Evolutionary conservation across 2,329 filamentous ascomycete genomes (phyloP).

Genomic region (Botryotinia narcissicola): DNA sequence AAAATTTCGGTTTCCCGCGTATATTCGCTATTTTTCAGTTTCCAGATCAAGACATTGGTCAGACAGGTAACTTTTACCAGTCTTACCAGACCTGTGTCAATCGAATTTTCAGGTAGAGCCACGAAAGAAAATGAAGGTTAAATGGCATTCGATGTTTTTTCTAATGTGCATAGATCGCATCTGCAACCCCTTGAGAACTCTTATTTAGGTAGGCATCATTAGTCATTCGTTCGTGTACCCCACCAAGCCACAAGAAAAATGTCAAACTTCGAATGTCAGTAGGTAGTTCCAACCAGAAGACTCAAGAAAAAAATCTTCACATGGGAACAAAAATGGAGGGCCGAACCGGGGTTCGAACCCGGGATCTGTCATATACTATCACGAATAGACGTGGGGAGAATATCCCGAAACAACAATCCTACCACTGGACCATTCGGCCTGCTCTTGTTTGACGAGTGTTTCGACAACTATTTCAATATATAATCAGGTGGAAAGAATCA

Average conservation of each 20-base stretch:
- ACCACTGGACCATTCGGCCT: conserved; percentile 3
- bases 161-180: background rate
- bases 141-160: background rate
- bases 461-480: rapidly evolving
- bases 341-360: conserved; percentile 9
- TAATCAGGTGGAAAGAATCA: rapidly evolving
- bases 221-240: background rate
- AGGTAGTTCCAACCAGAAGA: background rate
- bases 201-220: background rate
- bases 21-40: background rate
- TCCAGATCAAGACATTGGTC: too few relatives aligned
- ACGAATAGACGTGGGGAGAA: conserved; percentile 4
- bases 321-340: background rate
- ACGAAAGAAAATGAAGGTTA: too few relatives aligned
- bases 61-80: too few relatives aligned
- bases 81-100: background rate
- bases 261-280: background rate
- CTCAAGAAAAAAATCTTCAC: background rate
- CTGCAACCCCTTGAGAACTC: background rate
- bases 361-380: conserved; percentile 7
- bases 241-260: background rate
- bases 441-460: rapidly evolving
- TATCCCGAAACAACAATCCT: conserved; percentile 7
- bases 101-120: background rate
- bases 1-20: background rate